Evolutionary conservation across 225 moss, liverwort and hornwort species (phyloP).

Genomic region (Rhytidiadelphus loreus): DNA sequence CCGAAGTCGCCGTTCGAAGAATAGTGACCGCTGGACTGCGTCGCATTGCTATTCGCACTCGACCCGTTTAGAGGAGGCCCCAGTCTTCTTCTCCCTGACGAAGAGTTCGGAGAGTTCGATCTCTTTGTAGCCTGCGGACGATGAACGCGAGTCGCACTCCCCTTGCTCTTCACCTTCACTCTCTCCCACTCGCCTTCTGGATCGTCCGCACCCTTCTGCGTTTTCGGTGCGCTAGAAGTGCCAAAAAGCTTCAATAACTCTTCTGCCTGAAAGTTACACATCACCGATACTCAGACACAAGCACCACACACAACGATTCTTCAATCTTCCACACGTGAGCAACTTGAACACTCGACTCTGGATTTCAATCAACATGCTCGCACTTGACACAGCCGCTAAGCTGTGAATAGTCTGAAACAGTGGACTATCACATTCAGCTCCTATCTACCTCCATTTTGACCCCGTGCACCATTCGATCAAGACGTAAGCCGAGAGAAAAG

Average conservation of each 20-base stretch:
- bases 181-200: conserved; percentile 90
- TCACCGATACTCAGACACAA: not conserved
- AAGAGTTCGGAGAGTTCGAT: conserved; percentile 59
- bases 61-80: conserved; percentile 42
- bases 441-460: not conserved
- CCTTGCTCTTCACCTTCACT: conserved; percentile 88
- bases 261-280: conserved; percentile 48
- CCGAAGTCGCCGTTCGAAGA: conserved; percentile 54
- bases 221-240: conserved; percentile 37
- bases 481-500: not conserved
- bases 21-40: conserved; percentile 31
- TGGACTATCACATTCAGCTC: not conserved
- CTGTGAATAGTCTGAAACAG: not conserved
- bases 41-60: conserved; percentile 29
- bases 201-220: conserved; percentile 58
- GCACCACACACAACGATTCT: not conserved
- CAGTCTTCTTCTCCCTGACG: conserved; percentile 42
- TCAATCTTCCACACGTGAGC: not conserved
- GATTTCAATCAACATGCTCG: not conserved
- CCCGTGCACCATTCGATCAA: not conserved
- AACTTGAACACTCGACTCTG: not conserved
- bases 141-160: conserved; percentile 38
- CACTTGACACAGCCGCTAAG: not conserved
- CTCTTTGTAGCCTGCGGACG: conserved; percentile 55
- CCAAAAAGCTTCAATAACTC: conserved; percentile 82